Conservation (phyloP, 2,329 filamentous ascomycete genomes). For the Beauveria sp. region DNA sequence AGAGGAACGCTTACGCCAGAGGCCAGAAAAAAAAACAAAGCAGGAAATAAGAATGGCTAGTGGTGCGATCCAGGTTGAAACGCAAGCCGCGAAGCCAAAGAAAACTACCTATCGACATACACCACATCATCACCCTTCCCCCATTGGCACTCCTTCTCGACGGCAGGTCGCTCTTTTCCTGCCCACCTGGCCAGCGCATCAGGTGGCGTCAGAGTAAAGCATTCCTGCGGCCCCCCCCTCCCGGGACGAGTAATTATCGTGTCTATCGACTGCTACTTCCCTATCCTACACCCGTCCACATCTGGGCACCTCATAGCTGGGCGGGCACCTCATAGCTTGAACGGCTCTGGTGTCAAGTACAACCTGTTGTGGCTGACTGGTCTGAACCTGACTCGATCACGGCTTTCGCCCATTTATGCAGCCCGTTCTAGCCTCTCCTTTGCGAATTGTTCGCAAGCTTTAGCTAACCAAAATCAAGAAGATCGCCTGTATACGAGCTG, state of each 20-base stretch:
- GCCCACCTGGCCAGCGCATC: constrained; percentile 2
- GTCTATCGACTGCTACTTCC: neutral
- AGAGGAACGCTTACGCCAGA: too few relatives aligned
- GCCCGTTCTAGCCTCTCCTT: too few relatives aligned
- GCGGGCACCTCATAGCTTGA: too few relatives aligned
- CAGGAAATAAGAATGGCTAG: too few relatives aligned
- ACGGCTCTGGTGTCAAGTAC: too few relatives aligned
- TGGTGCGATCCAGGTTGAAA: neutral
- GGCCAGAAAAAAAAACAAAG: too few relatives aligned
- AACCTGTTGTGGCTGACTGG: neutral
- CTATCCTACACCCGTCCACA: neutral
- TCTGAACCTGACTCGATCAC: neutral
- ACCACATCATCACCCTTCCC: neutral
- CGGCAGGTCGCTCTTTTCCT: neutral
- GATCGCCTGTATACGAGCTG: too few relatives aligned
- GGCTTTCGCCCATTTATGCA: too few relatives aligned
- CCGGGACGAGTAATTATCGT: neutral
- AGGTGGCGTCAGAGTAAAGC: constrained; percentile 4
- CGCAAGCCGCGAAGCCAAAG: neutral
- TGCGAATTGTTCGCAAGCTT: too few relatives aligned
- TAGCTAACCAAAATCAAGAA: too few relatives aligned
- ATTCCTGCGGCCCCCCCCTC: neutral
- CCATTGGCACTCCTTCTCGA: neutral
- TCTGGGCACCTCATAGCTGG: neutral
- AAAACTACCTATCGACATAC: neutral